Evolutionary conservation across 768 basidiomycete genomes (phyloP).

Genomic region (Obba rivulosa): DNA sequence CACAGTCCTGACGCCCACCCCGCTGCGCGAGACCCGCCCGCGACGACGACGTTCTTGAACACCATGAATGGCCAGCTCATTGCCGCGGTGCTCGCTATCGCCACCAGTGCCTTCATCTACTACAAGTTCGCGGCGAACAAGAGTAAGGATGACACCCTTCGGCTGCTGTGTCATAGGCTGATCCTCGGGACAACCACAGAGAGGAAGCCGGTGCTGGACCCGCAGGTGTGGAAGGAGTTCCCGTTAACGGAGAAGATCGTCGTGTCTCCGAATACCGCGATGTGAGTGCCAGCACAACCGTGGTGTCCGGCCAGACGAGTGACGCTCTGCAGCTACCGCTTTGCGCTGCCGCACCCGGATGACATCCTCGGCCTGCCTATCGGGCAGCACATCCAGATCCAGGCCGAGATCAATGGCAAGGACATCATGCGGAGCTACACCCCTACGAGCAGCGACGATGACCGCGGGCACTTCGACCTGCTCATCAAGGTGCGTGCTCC

Average conservation of each 20-base stretch:
- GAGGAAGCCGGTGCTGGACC: conserved; percentile 66
- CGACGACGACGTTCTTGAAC: conserved; percentile 20
- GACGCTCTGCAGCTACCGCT: conserved; percentile 70
- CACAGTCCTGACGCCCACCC: conserved; percentile 1
- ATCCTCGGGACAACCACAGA: conserved; percentile 32
- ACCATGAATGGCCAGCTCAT: conserved; percentile 41
- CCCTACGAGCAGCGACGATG: conserved; percentile 89
- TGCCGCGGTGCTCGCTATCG: conserved; percentile 45
- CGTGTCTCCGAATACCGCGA: conserved; percentile 93
- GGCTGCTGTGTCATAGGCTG: conserved; percentile 3
- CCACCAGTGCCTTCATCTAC: conserved; percentile 47
- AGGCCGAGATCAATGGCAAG: conserved; percentile 90
- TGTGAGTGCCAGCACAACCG: conserved; percentile 46
- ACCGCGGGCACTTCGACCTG: conserved; percentile 91
- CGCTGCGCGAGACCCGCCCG: background rate
- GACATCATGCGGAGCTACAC: conserved; percentile 90
- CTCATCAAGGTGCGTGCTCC: conserved; percentile 76
- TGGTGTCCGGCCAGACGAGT: background rate
- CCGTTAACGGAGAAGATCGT: conserved; percentile 73
- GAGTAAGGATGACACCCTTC: conserved; percentile 3
- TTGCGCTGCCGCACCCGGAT: conserved; percentile 67
- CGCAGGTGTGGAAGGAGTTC: conserved; percentile 77
- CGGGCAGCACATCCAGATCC: conserved; percentile 93
- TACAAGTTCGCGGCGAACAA: conserved; percentile 34
- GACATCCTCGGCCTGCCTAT: conserved; percentile 90